Evolutionary conservation across 805 yeast genomes (phyloP).

Genomic region (Zygosaccharomyces siamensis): DNA sequence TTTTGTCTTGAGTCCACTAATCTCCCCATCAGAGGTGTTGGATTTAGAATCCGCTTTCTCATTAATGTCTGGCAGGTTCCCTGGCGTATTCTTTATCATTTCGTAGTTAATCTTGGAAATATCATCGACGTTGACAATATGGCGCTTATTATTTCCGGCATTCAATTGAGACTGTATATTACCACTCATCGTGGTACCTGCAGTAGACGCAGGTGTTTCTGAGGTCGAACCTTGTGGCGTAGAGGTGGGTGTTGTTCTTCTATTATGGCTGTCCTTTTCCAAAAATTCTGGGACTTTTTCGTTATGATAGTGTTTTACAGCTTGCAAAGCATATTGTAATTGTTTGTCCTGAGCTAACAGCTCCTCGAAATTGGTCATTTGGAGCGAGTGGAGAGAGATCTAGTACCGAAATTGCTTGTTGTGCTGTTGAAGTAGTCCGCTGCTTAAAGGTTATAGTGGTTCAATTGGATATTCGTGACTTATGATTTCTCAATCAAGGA

Average conservation of each 20-base stretch:
- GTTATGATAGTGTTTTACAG: constrained; percentile 14
- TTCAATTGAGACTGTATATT: not conserved
- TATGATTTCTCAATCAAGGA: not conserved
- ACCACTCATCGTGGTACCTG: not conserved
- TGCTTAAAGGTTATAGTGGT: not conserved
- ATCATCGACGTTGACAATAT: constrained; percentile 32
- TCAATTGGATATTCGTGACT: not conserved
- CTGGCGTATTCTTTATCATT: constrained; percentile 32
- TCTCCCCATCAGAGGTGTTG: constrained; percentile 17
- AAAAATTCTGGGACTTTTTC: constrained; percentile 8
- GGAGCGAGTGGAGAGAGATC: not conserved
- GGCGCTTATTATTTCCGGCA: constrained; percentile 23
- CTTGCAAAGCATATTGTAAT: constrained; percentile 15
- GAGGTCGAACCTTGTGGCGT: constrained; percentile 2
- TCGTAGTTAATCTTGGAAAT: constrained; percentile 34
- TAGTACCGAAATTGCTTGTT: too few relatives aligned
- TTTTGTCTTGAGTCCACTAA: constrained; percentile 23
- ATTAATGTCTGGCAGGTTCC: constrained; percentile 17
- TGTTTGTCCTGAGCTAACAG: constrained; percentile 13
- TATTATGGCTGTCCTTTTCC: constrained; percentile 10
- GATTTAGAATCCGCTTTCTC: constrained; percentile 7
- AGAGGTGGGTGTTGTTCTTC: constrained; percentile 8
- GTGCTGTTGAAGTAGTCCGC: not conserved
- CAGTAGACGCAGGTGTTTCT: not conserved
- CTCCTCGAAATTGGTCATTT: constrained; percentile 1